Base-by-base conservation (phyloP, 225 moss, liverwort and hornwort species). In the Takakia lepidozioides region DNA sequence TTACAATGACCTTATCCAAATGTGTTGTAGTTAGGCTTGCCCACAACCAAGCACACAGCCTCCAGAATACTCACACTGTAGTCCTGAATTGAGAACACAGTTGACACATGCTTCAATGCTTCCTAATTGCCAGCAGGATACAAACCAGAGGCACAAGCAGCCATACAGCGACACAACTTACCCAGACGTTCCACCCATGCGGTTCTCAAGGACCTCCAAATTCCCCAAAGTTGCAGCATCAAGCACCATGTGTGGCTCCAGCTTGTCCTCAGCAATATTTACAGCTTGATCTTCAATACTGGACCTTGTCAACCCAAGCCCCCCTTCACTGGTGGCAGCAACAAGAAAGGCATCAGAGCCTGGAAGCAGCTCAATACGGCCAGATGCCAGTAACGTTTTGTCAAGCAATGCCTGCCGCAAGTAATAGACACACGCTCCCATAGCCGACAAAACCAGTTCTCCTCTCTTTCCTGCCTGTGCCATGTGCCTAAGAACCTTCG, bases 211-310 rank as follows among this genome's bases (percentile, higher is more conserved):
- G 40, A 98, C 63, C 73, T 98, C 98, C 69, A 98, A 61, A 39
- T 91, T 98, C 60, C 85, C 91, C 49, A 98, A 50, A 20, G 91
- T 91, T 45, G 98, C 85, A 63, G 87, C 77, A 68, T 98, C 98
- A 65, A 98, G 59, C 40, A 81, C 25, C 98, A 98, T 81, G 61
- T 85, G 54, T 25, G 87, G 82, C 64, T 87, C 70, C 46, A 64
- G 25, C 25, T 51, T 66, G 47, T 45, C 52, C 24, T 61, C 47
- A 25, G 43, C 29, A 50, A 49, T 42, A n/a, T n/a, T n/a, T n/a
- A n/a, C n/a, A n/a, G n/a, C n/a, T n/a, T n/a, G n/a, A n/a, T n/a
- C n/a, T 56, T 66, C 69, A 19, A 57, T 30, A 19, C 51, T 63
- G 19, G 17, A 37, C 39, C 43, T 63, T 43, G 25, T 64, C 57